Evolutionary conservation across 1,284 basidiomycete species (phyloP).

Genomic region (Sanghuangporus weigelae): DNA sequence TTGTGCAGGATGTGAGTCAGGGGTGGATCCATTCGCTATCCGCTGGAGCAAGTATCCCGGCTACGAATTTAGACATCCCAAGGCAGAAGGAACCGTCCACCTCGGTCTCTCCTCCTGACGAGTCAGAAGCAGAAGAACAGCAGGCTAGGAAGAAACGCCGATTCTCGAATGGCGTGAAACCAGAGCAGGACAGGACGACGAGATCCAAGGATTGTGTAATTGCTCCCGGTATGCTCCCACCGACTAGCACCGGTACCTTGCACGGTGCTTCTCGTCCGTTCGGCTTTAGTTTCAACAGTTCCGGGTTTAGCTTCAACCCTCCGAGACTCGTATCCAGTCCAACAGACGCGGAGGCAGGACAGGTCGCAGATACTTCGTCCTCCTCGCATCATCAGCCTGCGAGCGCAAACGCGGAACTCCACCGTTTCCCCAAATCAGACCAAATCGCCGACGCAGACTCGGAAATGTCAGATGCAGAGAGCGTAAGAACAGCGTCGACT

Average conservation of each 20-base stretch:
- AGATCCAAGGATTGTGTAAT: too few relatives aligned
- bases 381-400: background rate
- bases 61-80: background rate
- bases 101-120: background rate
- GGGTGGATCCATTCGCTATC: too few relatives aligned
- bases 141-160: conserved; percentile 1
- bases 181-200: background rate
- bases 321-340: background rate
- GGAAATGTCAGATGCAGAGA: background rate
- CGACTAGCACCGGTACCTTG: background rate
- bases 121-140: background rate
- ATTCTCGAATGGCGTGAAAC: background rate
- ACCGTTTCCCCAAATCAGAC: background rate
- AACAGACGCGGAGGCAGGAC: background rate
- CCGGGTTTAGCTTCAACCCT: background rate
- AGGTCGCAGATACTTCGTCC: background rate
- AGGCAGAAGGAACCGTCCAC: background rate
- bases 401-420: too few relatives aligned
- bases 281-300: background rate
- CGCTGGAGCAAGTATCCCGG: background rate
- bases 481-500: background rate
- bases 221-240: background rate
- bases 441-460: background rate
- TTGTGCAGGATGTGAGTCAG: background rate
- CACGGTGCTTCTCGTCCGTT: background rate